Conservation (phyloP, 2,329 filamentous ascomycete genomes). For the Colletotrichum ledebouriae region DNA sequence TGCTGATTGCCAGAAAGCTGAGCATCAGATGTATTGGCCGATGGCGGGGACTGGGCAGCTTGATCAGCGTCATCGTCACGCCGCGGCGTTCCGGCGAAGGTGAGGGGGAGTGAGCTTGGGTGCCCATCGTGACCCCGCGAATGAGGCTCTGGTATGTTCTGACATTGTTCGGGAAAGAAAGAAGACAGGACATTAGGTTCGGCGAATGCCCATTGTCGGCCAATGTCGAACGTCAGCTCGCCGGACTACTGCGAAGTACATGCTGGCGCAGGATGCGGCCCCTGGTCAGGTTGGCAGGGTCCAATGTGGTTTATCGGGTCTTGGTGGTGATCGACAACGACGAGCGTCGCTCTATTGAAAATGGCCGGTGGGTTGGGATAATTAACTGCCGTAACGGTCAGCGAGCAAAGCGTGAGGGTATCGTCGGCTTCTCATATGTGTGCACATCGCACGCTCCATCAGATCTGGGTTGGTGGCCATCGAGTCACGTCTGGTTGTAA, state of each 20-base stretch:
- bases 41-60: not conserved
- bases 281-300: conserved; percentile 29
- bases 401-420: conserved; percentile 33
- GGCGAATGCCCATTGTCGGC: not conserved
- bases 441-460: not conserved
- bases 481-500: conserved; percentile 22
- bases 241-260: conserved; percentile 3
- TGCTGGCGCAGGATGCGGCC: conserved; percentile 18
- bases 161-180: not conserved
- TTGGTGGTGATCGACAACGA: conserved; percentile 17
- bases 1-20: conserved; percentile 22
- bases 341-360: conserved; percentile 18
- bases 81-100: not conserved
- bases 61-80: conserved; percentile 15
- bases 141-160: conserved; percentile 28
- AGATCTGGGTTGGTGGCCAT: not conserved
- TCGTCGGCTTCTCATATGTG: conserved; percentile 31
- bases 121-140: conserved; percentile 19
- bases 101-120: conserved; percentile 3
- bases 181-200: not conserved
- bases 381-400: not conserved
- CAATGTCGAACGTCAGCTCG: not conserved
- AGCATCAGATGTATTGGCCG: not conserved
- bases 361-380: conserved; percentile 8
- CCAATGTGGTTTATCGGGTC: conserved; percentile 25